Evolutionary conservation across 2,329 filamentous ascomycete genomes (phyloP).

Genomic region (Microascus cirrosus): DNA sequence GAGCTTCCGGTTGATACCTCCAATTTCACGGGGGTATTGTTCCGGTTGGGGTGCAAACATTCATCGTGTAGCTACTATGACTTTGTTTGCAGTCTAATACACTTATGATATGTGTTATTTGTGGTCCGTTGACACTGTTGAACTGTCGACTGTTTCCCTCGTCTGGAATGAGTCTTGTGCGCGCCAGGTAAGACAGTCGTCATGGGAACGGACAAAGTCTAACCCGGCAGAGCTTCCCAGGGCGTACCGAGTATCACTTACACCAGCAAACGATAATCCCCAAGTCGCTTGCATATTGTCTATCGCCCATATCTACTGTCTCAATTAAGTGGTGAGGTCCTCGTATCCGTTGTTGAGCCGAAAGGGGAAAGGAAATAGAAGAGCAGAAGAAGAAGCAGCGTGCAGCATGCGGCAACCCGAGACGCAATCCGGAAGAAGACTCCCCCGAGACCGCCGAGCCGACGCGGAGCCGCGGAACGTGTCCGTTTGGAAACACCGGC

Average conservation of each 20-base stretch:
- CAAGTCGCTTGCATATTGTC: too few relatives aligned
- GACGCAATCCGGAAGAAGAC: neutral
- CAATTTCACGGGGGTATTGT: neutral
- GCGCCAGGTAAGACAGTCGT: too few relatives aligned
- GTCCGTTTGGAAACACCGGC: neutral
- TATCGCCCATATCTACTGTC: too few relatives aligned
- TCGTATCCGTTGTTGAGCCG: too few relatives aligned
- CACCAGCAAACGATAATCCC: too few relatives aligned
- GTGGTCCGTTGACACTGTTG: neutral
- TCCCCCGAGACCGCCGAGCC: neutral
- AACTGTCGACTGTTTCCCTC: neutral
- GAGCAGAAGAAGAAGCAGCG: neutral
- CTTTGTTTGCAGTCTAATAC: neutral
- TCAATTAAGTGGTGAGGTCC: too few relatives aligned
- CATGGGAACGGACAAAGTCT: too few relatives aligned
- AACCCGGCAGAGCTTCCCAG: too few relatives aligned
- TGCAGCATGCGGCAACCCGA: neutral
- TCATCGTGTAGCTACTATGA: neutral
- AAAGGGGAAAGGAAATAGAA: neutral
- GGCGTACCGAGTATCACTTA: too few relatives aligned
- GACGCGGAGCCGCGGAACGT: neutral
- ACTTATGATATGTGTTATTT: neutral
- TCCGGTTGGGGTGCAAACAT: slow-evolving; percentile 4
- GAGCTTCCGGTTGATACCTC: neutral
- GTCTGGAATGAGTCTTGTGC: neutral